Percentiles rank a stretch among this genome's conserved stretches.
These are phyloP conservation scores for Alternaria infectoria DNA, from an alignment of 2,329 filamentous ascomycete species.

Conservation along the genomic window DNA sequence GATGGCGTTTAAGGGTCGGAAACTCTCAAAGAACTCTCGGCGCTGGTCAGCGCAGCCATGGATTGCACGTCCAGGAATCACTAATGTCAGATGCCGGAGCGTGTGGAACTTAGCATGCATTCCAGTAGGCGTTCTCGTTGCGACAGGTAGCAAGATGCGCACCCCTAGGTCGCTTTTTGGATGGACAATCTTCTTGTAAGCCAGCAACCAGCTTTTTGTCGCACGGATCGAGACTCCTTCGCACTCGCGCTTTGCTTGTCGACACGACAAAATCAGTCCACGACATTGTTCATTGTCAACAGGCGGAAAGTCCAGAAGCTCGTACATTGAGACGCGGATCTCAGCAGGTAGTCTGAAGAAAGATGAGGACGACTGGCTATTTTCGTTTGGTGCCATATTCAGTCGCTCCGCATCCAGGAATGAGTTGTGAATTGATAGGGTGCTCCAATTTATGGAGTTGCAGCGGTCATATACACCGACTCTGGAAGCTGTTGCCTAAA, in stretches of 20 bases:
- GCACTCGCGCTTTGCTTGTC: background rate
- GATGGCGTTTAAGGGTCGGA: constrained; percentile 1
- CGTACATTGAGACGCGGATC: background rate
- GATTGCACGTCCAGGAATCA: background rate
- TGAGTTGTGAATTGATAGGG: background rate
- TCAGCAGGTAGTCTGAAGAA: background rate
- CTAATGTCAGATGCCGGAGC: background rate
- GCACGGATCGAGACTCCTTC: background rate
- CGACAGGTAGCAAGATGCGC: background rate
- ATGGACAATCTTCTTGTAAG: background rate
- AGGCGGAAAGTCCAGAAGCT: background rate
- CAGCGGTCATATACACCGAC: background rate
- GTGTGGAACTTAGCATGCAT: constrained; percentile 1
- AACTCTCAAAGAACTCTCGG: background rate
- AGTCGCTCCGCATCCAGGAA: background rate
- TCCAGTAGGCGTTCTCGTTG: background rate
- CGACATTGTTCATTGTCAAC: background rate
- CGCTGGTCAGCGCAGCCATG: background rate
- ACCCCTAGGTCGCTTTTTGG: background rate
- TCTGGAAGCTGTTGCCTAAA: background rate
- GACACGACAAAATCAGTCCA: background rate
- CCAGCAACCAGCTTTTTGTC: background rate
- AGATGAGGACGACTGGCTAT: background rate
- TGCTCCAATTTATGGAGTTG: background rate
- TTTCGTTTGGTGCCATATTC: background rate